Evolutionary conservation across 163 green algal genomes (phyloP), one percentile per base, ranked within the genome.

Genomic region (Prototheca cutis): DNA sequence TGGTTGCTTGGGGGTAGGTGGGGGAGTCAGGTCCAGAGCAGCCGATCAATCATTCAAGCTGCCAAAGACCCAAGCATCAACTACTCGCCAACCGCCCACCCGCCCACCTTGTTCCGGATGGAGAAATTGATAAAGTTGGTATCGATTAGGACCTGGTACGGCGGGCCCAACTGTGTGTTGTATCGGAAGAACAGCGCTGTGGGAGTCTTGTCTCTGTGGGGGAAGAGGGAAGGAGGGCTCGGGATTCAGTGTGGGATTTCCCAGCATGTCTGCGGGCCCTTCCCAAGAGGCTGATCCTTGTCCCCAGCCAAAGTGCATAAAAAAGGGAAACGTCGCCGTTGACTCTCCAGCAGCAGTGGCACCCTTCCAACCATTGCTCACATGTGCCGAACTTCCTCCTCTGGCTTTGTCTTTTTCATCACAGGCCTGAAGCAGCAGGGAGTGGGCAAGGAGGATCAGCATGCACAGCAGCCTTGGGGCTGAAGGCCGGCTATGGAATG

Each of bases 81-180:
- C 36, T 45, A 21, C 36, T 45, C 36, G 8, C 36, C 36, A 8
- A 8, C 36, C 36, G 13, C 42, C 10, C 45, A 71, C 17, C 40
- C 23, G 32, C 47, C 34, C 53, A 94, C 85, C 79, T 99, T 98
- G 81, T 98, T 99, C 48, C 93, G 88, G 58, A 99, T 97, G 53
- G 86, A 93, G 62, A 99, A 98, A 70, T 99, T 98, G 74, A 99
- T 99, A 76, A 99, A 99, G 80, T 99, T 99, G 55, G 93, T 99
- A 63, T 99, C 93, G 21, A 98, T 80, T 5, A 99, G 71, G 24
- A 99, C 85, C 58, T 95, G 86, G 75, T 99, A 99, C 15, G 93
- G 93, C 19, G 93, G 93, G 0, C 93, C 93, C 21, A 99, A 76
- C 70, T 96, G 86, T 6, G 87, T 90, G 75, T 99, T 99, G 78